Evolutionary conservation across 2,329 filamentous ascomycete species (phyloP).

Genomic region (Metarhizium guizhouense): DNA sequence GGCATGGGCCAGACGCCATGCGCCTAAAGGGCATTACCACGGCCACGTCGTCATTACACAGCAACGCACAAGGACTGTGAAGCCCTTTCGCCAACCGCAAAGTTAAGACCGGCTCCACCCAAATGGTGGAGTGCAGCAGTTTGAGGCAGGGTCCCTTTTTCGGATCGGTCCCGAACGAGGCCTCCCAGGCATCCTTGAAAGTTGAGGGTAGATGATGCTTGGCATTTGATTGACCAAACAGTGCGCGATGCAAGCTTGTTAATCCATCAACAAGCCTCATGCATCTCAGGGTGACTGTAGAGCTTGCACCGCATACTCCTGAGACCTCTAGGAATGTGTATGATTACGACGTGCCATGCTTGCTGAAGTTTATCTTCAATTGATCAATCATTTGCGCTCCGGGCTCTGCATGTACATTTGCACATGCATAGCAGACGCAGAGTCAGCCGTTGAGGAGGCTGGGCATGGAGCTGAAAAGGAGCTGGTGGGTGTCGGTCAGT

Average conservation of each 20-base stretch:
- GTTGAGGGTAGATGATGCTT: background rate
- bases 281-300: background rate
- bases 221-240: background rate
- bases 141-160: background rate
- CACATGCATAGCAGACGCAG: background rate
- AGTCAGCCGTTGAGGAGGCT: background rate
- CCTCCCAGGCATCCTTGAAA: constrained; percentile 4
- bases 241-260: background rate
- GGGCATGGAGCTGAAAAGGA: background rate
- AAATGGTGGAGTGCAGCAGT: background rate
- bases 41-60: constrained; percentile 3
- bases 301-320: background rate
- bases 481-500: background rate
- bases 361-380: background rate
- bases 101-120: background rate
- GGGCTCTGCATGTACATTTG: background rate
- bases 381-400: background rate
- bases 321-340: background rate
- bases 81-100: background rate
- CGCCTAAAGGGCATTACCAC: background rate
- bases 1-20: background rate
- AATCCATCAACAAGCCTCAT: background rate
- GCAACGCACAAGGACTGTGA: background rate
- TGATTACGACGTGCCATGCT: background rate
- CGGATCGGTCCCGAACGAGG: constrained; percentile 8